A percentile compares a stretch with the other conserved stretches of the same genome.
These are phyloP conservation scores for Globisporangium parvum DNA, from an alignment of 352 stramenopile genomes.

Conservation along the genomic window DNA sequence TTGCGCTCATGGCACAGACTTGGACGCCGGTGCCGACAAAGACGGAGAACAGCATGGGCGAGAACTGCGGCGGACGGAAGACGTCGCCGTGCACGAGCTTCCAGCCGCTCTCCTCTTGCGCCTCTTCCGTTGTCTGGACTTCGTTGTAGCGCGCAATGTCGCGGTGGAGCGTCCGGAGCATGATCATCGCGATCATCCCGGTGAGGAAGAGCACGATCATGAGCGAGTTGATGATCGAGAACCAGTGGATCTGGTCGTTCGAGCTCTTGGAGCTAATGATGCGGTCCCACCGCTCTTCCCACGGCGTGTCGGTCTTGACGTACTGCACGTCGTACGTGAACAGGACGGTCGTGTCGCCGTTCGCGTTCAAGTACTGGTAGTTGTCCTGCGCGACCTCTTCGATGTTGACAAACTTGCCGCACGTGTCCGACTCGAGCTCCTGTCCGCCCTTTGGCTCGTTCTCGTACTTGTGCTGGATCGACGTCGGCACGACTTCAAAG, in stretches of 20 bases:
- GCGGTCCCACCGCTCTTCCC: slow-evolving; percentile 98
- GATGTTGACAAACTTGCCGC: slow-evolving; percentile 87
- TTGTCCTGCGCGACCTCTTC: slow-evolving; percentile 74
- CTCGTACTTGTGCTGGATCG: slow-evolving; percentile 90
- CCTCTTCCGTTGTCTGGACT: slow-evolving; percentile 91
- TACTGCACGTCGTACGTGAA: slow-evolving; percentile 99
- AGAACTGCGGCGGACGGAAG: slow-evolving; percentile 94
- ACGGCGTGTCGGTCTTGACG: slow-evolving; percentile 91
- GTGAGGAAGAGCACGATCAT: slow-evolving; percentile 99
- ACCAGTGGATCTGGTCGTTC: slow-evolving; percentile 99
- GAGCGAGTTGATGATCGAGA: slow-evolving; percentile 99
- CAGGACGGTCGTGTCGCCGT: slow-evolving; percentile 84
- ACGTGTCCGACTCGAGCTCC: slow-evolving; percentile 77
- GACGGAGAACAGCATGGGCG: slow-evolving; percentile 93
- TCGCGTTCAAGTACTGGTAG: slow-evolving; percentile 77
- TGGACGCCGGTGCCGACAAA: slow-evolving; percentile 95
- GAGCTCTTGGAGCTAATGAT: slow-evolving; percentile 95
- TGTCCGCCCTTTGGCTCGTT: slow-evolving; percentile 76
- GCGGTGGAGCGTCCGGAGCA: slow-evolving; percentile 97
- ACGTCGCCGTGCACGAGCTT: slow-evolving; percentile 97
- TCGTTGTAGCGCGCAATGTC: slow-evolving; percentile 98
- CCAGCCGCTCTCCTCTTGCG: slow-evolving; percentile 94
- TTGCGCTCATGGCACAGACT: slow-evolving; percentile 93
- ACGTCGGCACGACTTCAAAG: slow-evolving; percentile 95
- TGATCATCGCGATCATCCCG: slow-evolving; percentile 99